Evolutionary conservation across 108 stramenopile genomes (phyloP).

Genomic region (Nitzschia sp.): DNA sequence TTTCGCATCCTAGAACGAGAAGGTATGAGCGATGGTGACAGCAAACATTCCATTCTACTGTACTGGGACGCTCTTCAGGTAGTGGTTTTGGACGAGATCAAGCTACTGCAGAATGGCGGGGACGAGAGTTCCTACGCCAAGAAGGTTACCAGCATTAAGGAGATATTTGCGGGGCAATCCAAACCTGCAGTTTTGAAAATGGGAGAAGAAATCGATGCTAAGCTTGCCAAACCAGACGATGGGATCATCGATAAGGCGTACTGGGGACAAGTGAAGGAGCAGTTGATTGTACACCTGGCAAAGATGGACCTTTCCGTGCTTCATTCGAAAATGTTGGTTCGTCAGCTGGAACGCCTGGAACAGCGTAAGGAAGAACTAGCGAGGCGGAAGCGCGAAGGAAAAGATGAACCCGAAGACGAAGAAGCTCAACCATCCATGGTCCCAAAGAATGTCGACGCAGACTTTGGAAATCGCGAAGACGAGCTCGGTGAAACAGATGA

Average conservation of each 20-base stretch:
- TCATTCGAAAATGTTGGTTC: constrained; percentile 91
- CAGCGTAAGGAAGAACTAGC: constrained; percentile 67
- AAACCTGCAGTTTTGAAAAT: constrained; percentile 76
- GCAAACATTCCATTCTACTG: constrained; percentile 46
- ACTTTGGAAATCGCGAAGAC: constrained; percentile 89
- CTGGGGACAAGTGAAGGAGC: constrained; percentile 84
- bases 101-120: constrained; percentile 74
- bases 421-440: constrained; percentile 38
- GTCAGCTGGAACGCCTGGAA: constrained; percentile 90
- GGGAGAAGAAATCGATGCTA: constrained; percentile 77
- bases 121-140: constrained; percentile 60
- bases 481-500: constrained; percentile 82
- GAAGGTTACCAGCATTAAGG: constrained; percentile 78
- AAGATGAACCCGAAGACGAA: constrained; percentile 31
- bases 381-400: constrained; percentile 34
- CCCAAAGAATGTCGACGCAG: constrained; percentile 61
- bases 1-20: constrained; percentile 81
- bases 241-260: constrained; percentile 76
- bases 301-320: constrained; percentile 82
- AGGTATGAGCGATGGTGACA: constrained; percentile 35
- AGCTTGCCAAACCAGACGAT: constrained; percentile 48
- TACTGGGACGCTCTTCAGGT: constrained; percentile 83
- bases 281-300: constrained; percentile 83
- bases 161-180: constrained; percentile 82
- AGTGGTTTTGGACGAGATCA: constrained; percentile 75